These are phyloP conservation scores for Microbotryum violaceum DNA, from an alignment of 1,284 basidiomycete species.

Conservation along the genomic window DNA sequence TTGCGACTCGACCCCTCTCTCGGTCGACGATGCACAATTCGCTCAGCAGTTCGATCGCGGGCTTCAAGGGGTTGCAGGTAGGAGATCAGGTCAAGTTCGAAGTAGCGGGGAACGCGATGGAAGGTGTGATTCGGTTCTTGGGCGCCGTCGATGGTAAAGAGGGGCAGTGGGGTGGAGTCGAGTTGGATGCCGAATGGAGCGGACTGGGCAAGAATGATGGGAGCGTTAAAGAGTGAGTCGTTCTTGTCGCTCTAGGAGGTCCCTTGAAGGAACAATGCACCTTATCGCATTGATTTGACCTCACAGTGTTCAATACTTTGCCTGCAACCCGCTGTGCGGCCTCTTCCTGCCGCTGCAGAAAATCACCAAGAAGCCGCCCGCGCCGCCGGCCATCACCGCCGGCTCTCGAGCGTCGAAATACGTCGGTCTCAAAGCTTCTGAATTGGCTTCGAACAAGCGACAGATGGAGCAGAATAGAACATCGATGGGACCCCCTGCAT, in stretches of 20 bases:
- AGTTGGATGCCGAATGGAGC: conserved; percentile 69
- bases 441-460: conserved; percentile 22
- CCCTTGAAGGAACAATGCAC: too few species aligned
- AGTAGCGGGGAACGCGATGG: conserved; percentile 60
- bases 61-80: conserved; percentile 49
- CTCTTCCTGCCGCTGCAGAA: conserved; percentile 81
- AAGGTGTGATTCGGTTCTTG: conserved; percentile 68
- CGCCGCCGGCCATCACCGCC: conserved; percentile 51
- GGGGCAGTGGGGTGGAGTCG: conserved; percentile 84
- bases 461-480: too few species aligned
- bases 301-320: conserved; percentile 69
- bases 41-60: not conserved
- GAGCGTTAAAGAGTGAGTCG: conserved; percentile 69
- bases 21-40: not conserved
- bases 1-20: not conserved
- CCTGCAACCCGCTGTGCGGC: conserved; percentile 74
- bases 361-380: conserved; percentile 42
- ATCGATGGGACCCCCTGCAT: too few species aligned
- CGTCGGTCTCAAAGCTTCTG: conserved; percentile 39
- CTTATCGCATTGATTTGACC: not conserved
- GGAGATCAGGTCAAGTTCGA: conserved; percentile 78
- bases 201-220: conserved; percentile 98
- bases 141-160: conserved; percentile 77
- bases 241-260: conserved; percentile 4
- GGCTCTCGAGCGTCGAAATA: conserved; percentile 78